Conservation (phyloP, 345 rosid species). For the Microcos paniculata region DNA sequence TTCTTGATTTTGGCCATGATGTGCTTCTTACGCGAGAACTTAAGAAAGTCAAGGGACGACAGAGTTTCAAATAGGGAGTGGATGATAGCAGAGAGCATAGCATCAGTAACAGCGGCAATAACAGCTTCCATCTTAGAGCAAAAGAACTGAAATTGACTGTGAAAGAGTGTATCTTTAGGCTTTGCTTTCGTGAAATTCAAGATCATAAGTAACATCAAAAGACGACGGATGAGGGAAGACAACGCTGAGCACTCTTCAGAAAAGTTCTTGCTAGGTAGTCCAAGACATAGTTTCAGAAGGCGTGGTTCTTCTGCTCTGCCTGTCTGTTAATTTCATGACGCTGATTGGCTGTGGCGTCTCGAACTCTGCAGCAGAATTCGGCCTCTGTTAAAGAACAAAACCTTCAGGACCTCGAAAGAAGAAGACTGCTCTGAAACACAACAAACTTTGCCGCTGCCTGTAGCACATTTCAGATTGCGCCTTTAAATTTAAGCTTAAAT, state of each 20-base stretch:
- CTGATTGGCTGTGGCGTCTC: background rate
- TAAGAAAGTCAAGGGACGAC: conserved; percentile 1
- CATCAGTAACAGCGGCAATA: background rate
- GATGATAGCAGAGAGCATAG: conserved; percentile 11
- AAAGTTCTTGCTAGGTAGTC: background rate
- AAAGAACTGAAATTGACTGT: background rate
- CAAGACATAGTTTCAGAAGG: background rate
- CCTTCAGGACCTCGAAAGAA: background rate
- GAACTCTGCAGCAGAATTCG: no score
- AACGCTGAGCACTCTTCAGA: background rate
- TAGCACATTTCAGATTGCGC: no score
- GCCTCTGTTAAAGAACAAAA: background rate
- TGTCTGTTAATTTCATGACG: background rate
- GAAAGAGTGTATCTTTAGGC: background rate
- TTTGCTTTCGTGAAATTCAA: background rate
- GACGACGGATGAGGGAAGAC: background rate
- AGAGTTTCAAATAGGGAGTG: background rate
- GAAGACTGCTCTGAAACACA: background rate
- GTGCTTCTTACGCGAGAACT: background rate
- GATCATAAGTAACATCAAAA: background rate
- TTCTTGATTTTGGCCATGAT: conserved; percentile 20
- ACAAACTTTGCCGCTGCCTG: background rate
- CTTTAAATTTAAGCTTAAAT: no score
- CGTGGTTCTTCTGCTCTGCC: background rate
- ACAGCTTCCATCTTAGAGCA: background rate